Evolutionary conservation across 345 rosid species (phyloP).

Genomic region (Trapa bicornis): DNA sequence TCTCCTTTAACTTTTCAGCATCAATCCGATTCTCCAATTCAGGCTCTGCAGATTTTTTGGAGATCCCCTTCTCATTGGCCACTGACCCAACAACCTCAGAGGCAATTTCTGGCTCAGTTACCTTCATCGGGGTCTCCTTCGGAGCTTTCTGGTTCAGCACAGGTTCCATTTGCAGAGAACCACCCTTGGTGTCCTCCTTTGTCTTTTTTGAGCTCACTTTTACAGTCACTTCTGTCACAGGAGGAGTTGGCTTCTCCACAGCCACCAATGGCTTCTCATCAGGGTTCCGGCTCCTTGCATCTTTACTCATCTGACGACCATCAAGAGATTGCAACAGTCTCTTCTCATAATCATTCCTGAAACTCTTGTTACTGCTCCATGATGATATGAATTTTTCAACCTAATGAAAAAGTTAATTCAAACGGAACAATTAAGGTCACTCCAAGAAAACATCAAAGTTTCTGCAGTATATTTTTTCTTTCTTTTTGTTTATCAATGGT

Average conservation of each 20-base stretch:
- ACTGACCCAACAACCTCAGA: conserved; percentile 24
- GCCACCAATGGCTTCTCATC: conserved; percentile 48
- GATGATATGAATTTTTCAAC: conserved; percentile 64
- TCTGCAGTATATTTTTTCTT: not conserved
- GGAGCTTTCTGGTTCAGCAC: conserved; percentile 21
- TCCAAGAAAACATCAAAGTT: conserved; percentile 14
- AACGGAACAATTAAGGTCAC: too few species aligned
- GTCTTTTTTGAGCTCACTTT: conserved; percentile 43
- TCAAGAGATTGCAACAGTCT: conserved; percentile 54
- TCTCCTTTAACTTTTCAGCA: conserved; percentile 63
- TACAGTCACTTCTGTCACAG: conserved; percentile 23
- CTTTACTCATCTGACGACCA: conserved; percentile 45
- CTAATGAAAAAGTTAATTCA: conserved; percentile 20
- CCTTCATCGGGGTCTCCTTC: conserved; percentile 34
- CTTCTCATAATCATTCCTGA: conserved; percentile 82
- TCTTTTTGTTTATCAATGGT: not conserved
- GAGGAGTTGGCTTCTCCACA: conserved; percentile 21
- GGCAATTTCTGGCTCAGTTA: conserved; percentile 22
- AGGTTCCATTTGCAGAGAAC: conserved; percentile 26
- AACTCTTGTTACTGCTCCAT: conserved; percentile 55
- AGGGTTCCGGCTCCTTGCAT: conserved; percentile 53
- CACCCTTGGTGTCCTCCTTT: conserved; percentile 52
- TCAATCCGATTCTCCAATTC: conserved; percentile 29
- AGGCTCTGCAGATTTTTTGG: conserved; percentile 1
- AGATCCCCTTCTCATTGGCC: conserved; percentile 21